phyloP scores from a whole-genome alignment of 2,329 filamentous ascomycete species.

The Bertia moriformis region DNA sequence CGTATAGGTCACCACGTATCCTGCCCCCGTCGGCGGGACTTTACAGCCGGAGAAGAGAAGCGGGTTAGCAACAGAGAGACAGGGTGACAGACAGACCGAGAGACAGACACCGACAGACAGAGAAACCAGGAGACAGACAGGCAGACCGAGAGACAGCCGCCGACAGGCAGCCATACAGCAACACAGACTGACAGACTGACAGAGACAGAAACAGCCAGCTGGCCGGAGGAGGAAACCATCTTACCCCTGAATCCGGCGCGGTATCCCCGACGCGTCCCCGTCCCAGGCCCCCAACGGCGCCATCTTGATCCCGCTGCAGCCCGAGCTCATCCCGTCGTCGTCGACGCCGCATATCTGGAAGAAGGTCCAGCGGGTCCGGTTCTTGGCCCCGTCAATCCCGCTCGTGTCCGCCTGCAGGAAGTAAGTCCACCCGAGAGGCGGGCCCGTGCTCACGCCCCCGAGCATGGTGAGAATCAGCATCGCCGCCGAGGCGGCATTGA shows the following conservation, averaged over 20 bases:
- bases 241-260: constrained; percentile 35
- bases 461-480: constrained; percentile 49
- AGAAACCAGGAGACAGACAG: constrained; percentile 5
- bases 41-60: constrained; percentile 8
- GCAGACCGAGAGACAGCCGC: constrained; percentile 3
- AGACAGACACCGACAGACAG: too few species aligned
- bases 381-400: constrained; percentile 54
- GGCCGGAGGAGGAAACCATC: constrained; percentile 11
- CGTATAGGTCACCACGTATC: constrained; percentile 53
- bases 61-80: constrained; percentile 6
- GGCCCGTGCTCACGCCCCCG: constrained; percentile 29
- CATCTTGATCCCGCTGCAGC: constrained; percentile 49
- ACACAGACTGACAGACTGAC: constrained; percentile 4
- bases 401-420: constrained; percentile 71
- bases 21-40: constrained; percentile 38
- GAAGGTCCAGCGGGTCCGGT: constrained; percentile 72
- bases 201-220: too few species aligned
- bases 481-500: too few species aligned
- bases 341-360: constrained; percentile 64
- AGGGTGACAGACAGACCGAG: constrained; percentile 5
- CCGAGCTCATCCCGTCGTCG: constrained; percentile 23
- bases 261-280: constrained; percentile 37
- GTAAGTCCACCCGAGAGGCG: constrained; percentile 60
- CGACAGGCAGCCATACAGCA: constrained; percentile 6
- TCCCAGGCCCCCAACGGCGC: constrained; percentile 62